A percentile compares a stretch with the other conserved stretches of the same genome.
phyloP scores from a whole-genome alignment of 192 early-diverging fungal species.

The Rhizophagus sp. region DNA sequence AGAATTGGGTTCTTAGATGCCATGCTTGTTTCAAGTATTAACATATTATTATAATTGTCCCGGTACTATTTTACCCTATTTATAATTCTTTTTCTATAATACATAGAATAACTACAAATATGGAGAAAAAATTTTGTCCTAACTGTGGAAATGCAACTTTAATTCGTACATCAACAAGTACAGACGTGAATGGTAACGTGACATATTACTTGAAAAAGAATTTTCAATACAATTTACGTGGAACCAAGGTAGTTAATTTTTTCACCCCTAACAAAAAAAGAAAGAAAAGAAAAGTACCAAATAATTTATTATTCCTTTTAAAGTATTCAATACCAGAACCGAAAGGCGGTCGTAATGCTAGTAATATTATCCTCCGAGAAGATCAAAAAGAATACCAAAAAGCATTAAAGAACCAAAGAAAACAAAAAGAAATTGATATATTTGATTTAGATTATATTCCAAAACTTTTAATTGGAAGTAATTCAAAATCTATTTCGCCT shows the following conservation, averaged over 20 bases:
- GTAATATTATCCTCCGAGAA: constrained; percentile 82
- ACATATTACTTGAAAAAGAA: constrained; percentile 86
- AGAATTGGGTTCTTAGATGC: constrained; percentile 91
- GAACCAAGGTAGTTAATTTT: constrained; percentile 65
- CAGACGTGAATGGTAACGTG: constrained; percentile 78
- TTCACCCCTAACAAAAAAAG: neutral
- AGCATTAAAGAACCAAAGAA: constrained; percentile 51
- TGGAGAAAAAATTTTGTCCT: constrained; percentile 92
- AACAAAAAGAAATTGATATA: constrained; percentile 57
- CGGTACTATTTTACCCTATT: neutral
- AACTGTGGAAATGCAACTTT: constrained; percentile 88
- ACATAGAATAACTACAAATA: constrained; percentile 72
- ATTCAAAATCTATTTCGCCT: constrained; percentile 59
- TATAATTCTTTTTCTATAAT: neutral
- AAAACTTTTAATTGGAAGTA: constrained; percentile 45
- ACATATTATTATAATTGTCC: neutral
- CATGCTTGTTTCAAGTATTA: constrained; percentile 86
- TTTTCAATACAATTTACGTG: constrained; percentile 86
- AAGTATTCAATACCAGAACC: constrained; percentile 83
- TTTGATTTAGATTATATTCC: constrained; percentile 73
- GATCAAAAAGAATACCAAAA: constrained; percentile 87
- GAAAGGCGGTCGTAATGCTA: constrained; percentile 74
- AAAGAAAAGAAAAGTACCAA: neutral
- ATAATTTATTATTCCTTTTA: neutral
- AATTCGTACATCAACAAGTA: constrained; percentile 77